phyloP scores from a whole-genome alignment of 495 filamentous ascomycete species.

The Margaritispora aquatica region DNA sequence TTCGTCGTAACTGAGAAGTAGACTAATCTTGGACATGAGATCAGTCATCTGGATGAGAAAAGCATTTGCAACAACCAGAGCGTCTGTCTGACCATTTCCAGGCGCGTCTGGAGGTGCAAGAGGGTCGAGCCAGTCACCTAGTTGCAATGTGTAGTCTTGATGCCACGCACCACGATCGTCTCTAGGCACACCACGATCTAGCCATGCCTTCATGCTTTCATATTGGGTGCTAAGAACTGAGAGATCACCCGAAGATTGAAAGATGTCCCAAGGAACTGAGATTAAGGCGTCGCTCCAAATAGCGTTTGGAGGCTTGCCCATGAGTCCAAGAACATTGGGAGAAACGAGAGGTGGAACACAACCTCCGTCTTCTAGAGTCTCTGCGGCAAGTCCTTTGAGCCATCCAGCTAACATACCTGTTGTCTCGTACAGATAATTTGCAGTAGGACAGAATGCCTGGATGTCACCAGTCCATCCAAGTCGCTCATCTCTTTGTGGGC shows the following conservation, averaged over 20 bases:
- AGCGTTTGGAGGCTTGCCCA: constrained; percentile 25
- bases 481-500: constrained; percentile 49
- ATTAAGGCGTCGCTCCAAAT: constrained; percentile 45
- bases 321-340: constrained; percentile 5
- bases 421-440: constrained; percentile 43
- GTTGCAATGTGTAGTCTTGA: constrained; percentile 30
- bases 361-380: constrained; percentile 8
- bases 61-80: constrained; percentile 40
- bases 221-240: constrained; percentile 35
- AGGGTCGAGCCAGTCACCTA: constrained; percentile 49
- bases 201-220: constrained; percentile 37
- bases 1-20: constrained; percentile 24
- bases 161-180: constrained; percentile 32
- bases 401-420: constrained; percentile 41
- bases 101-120: constrained; percentile 35
- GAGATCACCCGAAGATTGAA: constrained; percentile 34
- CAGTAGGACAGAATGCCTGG: constrained; percentile 40
- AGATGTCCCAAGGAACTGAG: constrained; percentile 36
- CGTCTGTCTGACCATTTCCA: constrained; percentile 32
- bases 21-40: constrained; percentile 20
- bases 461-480: constrained; percentile 51
- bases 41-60: constrained; percentile 43
- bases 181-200: constrained; percentile 39
- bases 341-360: constrained; percentile 4
- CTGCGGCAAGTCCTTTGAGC: constrained; percentile 28